phyloP scores from a whole-genome alignment of 164 flowering plant species.

The Nymphaea colorata region DNA sequence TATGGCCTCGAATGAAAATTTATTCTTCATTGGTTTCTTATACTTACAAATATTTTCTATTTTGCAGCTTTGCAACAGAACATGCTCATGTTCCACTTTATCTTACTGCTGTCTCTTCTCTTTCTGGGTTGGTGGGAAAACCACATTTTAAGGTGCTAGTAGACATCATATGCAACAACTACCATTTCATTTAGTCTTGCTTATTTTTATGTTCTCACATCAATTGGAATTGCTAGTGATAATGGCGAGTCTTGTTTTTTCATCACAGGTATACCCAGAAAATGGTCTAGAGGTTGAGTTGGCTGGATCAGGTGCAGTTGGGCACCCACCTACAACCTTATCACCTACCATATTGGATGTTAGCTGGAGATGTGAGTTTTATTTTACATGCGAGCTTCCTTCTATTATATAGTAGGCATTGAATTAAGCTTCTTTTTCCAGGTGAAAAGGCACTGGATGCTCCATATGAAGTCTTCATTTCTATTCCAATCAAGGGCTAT shows the following conservation, averaged over 20 bases:
- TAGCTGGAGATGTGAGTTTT: conserved; percentile 72
- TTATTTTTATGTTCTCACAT: not conserved
- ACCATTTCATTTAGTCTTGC: not conserved
- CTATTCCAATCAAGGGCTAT: conserved; percentile 72
- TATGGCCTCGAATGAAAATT: too few species aligned
- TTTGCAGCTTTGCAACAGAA: conserved; percentile 73
- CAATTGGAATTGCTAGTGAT: too few species aligned
- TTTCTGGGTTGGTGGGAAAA: conserved; percentile 53
- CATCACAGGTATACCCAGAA: conserved; percentile 50
- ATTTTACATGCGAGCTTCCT: not conserved
- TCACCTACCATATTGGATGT: conserved; percentile 58
- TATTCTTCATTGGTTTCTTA: too few species aligned
- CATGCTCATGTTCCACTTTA: conserved; percentile 67
- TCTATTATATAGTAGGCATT: conserved; percentile 4
- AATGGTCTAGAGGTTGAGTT: conserved; percentile 51
- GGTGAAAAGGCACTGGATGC: conserved; percentile 48
- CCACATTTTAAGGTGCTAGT: conserved; percentile 56
- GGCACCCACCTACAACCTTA: conserved; percentile 74
- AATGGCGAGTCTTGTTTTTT: not conserved
- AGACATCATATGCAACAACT: not conserved
- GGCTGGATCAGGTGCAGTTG: conserved; percentile 65
- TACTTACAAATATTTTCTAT: not conserved
- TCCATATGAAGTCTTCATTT: conserved; percentile 71
- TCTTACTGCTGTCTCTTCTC: conserved; percentile 77
- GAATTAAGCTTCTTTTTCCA: conserved; percentile 16